A percentile compares a stretch with the other conserved stretches of the same genome.
These are phyloP conservation scores for Eucalyptus cladocalyx DNA, from an alignment of 345 rosid genomes.

Conservation along the genomic window DNA sequence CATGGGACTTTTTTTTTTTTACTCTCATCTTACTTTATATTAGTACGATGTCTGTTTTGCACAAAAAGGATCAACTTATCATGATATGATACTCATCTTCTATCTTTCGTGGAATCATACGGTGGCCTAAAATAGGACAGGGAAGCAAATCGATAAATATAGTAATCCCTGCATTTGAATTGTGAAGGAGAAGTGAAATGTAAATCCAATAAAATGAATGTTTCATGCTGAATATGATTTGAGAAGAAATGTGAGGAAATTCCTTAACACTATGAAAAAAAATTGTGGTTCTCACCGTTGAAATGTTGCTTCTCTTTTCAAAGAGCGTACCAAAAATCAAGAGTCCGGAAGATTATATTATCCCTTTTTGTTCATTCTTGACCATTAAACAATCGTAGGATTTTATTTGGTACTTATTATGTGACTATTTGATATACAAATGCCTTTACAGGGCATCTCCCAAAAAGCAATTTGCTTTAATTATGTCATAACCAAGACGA, in stretches of 20 bases:
- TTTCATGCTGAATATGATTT: not conserved
- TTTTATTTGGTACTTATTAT: not conserved
- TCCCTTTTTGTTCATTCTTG: not conserved
- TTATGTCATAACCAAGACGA: not conserved
- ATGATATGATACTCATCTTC: not conserved
- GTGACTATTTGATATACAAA: not conserved
- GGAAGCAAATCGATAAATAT: too few relatives aligned
- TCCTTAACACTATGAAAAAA: not conserved
- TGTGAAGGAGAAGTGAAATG: too few relatives aligned
- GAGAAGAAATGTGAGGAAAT: not conserved
- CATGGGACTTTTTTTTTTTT: too few relatives aligned
- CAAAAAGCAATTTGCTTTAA: not conserved
- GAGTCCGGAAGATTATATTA: not conserved
- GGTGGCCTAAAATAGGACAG: not conserved
- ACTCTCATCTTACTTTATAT: not conserved
- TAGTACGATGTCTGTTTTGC: not conserved
- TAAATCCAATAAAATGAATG: too few relatives aligned
- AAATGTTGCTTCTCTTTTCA: not conserved
- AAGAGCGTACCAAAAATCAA: not conserved
- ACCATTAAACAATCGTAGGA: not conserved
- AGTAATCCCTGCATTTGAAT: too few relatives aligned
- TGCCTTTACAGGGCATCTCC: not conserved
- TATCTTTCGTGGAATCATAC: not conserved
- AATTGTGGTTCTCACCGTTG: not conserved
- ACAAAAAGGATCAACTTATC: not conserved